Evolutionary conservation across 2,329 filamentous ascomycete species (phyloP), one percentile per base, ranked within the genome.

Genomic region (Laburnicola sp.): DNA sequence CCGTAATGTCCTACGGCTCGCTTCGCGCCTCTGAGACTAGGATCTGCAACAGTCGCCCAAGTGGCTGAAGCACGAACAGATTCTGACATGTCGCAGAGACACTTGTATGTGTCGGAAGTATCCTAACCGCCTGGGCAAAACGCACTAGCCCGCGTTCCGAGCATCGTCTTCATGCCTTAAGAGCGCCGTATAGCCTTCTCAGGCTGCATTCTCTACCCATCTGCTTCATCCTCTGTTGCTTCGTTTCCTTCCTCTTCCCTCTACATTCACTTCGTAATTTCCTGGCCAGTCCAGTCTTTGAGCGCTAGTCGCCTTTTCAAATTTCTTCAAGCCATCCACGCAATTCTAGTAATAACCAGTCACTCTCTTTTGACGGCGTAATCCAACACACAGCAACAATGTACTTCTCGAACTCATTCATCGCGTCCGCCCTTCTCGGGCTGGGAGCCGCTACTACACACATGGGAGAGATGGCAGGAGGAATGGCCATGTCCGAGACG

Each of bases 281-380:
- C 46, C 66, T 73, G 69, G 70, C 69, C 62, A 72, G 69, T 62
- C 69, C 69, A 72, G 65, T n/a, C 56, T 65, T 63, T 66, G 62
- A 73, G 70, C 70, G 70, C 70, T 66, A 73, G 70, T 64, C 69
- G 70, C 69, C 64, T 64, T 53, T 46, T 38, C 50, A 62, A 37
- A 58, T 57, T 53, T 66, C 62, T 57, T 59, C 65, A 54, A 54
- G 53, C 55, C 49, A 44, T 55, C 47, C n/a, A n/a, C n/a, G n/a
- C 42, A 34, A 53, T 59, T 63, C 56, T 58, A 59, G 45, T 70
- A 69, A 70, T 66, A 59, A 54, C n/a, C 47, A 43, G 37, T 56
- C 57, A 34, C 48, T 58, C 59, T n/a, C n/a, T n/a, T 58, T 64
- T 64, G 31, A 45, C 45, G 48, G 25, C 40, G 50, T 28, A 37